phyloP scores from a whole-genome alignment of 2,329 filamentous ascomycete genomes.

The Fusarium devonianum region DNA sequence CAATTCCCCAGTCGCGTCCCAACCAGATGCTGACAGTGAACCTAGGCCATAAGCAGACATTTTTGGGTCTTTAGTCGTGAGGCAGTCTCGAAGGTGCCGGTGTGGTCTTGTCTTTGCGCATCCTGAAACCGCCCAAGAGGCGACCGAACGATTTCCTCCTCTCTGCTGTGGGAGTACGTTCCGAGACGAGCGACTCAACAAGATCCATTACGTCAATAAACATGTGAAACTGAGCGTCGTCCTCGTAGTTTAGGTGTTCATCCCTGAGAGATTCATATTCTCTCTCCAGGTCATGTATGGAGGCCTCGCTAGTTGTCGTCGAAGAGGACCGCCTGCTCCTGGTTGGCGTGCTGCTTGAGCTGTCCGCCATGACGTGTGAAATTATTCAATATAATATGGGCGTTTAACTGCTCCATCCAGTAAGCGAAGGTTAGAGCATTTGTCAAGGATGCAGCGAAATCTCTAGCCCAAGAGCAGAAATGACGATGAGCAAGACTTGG shows the following conservation, averaged over 20 bases:
- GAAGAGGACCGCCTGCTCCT: conserved; percentile 28
- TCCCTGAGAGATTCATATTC: conserved; percentile 38
- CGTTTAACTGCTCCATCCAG: no score
- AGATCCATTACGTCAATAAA: conserved; percentile 39
- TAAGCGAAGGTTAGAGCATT: no score
- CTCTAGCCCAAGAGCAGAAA: no score
- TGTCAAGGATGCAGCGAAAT: no score
- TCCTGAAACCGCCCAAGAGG: conserved; percentile 29
- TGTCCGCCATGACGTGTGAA: conserved; percentile 26
- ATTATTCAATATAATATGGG: no score
- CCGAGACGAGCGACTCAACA: conserved; percentile 35
- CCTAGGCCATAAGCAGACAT: no score
- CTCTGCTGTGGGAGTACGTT: conserved; percentile 17
- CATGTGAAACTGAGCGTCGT: conserved; percentile 38
- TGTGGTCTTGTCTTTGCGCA: conserved; percentile 25
- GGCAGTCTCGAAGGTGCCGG: conserved; percentile 11
- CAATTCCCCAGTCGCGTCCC: no score
- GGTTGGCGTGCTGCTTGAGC: conserved; percentile 17
- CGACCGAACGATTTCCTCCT: conserved; percentile 33
- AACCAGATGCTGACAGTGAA: no score
- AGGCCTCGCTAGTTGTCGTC: conserved; percentile 31
- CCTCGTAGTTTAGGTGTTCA: conserved; percentile 35
- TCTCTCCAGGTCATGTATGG: conserved; percentile 30
- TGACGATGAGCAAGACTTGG: no score
- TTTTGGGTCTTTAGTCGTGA: conserved; percentile 13